Conservation (phyloP, 257 asterid genomes). For the Coffea eugenioides region DNA sequence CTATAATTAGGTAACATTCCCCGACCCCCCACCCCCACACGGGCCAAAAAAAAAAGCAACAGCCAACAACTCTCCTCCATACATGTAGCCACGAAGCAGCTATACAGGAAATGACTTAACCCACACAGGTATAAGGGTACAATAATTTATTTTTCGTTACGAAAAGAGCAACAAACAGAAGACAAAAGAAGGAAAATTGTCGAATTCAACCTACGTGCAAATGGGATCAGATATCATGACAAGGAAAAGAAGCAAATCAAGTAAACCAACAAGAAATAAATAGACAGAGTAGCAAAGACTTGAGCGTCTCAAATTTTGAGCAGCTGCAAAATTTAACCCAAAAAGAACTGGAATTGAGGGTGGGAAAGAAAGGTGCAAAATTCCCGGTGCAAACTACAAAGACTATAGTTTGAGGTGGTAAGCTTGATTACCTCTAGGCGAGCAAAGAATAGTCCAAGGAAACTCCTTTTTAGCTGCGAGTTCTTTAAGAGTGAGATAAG, state of each 20-base stretch:
- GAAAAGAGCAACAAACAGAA: not conserved
- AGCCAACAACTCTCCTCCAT: not conserved
- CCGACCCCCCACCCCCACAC: too few relatives aligned
- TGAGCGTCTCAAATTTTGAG: not conserved
- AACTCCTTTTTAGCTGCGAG: not conserved
- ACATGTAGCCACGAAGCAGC: not conserved
- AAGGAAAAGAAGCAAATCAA: not conserved
- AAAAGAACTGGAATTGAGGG: too few relatives aligned
- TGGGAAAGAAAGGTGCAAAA: not conserved
- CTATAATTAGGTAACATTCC: not conserved
- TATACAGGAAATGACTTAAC: not conserved
- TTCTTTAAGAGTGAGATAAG: not conserved
- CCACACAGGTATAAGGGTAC: not conserved
- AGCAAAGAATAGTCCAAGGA: not conserved
- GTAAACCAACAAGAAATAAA: not conserved
- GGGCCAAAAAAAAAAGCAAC: not conserved
- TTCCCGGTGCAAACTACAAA: not conserved
- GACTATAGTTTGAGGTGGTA: constrained; percentile 5
- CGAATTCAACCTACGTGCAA: not conserved
- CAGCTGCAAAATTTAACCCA: not conserved
- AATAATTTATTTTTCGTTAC: too few relatives aligned
- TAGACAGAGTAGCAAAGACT: not conserved
- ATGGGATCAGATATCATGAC: not conserved
- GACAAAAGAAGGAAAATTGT: not conserved
- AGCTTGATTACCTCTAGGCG: not conserved